Conservation (phyloP, 306 rosid genomes). For the Citrullus mucosospermus region DNA sequence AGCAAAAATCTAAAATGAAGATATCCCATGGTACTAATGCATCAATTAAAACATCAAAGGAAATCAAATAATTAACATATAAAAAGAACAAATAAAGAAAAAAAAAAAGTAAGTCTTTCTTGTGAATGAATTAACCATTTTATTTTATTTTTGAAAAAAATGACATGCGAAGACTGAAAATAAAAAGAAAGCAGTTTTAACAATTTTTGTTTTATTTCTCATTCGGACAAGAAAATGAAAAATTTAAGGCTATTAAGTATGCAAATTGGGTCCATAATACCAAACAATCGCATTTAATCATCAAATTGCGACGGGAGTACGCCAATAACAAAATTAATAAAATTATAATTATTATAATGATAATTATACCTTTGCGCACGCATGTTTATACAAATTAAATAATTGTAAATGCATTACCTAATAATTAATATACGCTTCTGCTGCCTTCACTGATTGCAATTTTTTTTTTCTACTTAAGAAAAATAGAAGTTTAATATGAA, state of each 20-base stretch:
- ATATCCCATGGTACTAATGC: neutral
- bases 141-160: neutral
- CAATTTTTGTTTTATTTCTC: neutral
- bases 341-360: neutral
- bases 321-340: neutral
- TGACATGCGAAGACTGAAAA: neutral
- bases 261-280: conserved; percentile 1
- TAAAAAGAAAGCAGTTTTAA: neutral
- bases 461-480: neutral
- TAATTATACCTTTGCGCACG: neutral
- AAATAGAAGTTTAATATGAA: neutral
- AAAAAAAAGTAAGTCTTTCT: neutral
- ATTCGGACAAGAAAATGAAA: neutral
- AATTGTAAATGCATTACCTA: neutral
- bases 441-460: neutral
- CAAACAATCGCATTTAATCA: neutral
- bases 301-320: neutral
- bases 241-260: neutral
- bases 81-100: neutral
- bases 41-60: neutral
- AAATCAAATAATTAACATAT: neutral
- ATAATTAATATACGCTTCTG: neutral
- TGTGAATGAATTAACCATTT: neutral
- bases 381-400: neutral
- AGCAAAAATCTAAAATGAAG: neutral